Percentiles rank a stretch among this genome's conserved stretches.
phyloP scores from a whole-genome alignment of 768 basidiomycete species.

The Lactarius sp. region DNA sequence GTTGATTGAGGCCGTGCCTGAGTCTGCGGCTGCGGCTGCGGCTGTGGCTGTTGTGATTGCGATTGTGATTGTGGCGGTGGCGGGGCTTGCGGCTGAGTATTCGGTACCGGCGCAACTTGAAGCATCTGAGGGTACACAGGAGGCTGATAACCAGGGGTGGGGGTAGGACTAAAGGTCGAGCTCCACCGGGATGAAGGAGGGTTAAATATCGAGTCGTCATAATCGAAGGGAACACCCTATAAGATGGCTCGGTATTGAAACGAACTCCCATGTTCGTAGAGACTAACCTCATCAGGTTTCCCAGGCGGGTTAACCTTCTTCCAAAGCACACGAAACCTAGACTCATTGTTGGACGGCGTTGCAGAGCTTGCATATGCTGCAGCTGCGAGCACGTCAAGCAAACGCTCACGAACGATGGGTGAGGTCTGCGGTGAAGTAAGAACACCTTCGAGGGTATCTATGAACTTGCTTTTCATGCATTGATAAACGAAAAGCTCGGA shows the following conservation, averaged over 20 bases:
- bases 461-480: no score
- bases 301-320: constrained; percentile 70
- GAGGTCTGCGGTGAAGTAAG: constrained; percentile 56
- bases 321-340: constrained; percentile 69
- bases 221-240: constrained; percentile 73
- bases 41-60: neutral
- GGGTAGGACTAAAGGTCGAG: constrained; percentile 30
- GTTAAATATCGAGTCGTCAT: constrained; percentile 74
- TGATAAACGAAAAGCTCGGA: constrained; percentile 32
- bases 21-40: neutral
- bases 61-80: constrained; percentile 9
- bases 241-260: neutral
- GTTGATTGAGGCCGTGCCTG: constrained; percentile 4
- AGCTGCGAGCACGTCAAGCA: constrained; percentile 78
- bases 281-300: constrained; percentile 71
- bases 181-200: constrained; percentile 47
- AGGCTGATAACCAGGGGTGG: constrained; percentile 10
- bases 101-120: neutral
- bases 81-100: neutral
- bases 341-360: constrained; percentile 33
- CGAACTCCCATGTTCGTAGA: neutral
- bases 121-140: constrained; percentile 15
- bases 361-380: constrained; percentile 64
- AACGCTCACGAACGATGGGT: constrained; percentile 74
- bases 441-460: constrained; percentile 45